Evolutionary conservation across 176 grass and related monocot species (phyloP).

Genomic region (maize (Zea mays)): Zm-B73-REFERENCE-NAM-5.0 NC_050098.1:196012001-196012500

Average conservation of each 20-base stretch:
- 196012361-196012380: constrained; percentile 83
- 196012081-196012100: constrained; percentile 85
- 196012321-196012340: constrained; percentile 93
- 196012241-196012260: constrained; percentile 94
- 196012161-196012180: constrained; percentile 76
- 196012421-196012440: constrained; percentile 66
- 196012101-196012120: constrained; percentile 86
- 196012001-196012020: constrained; percentile 81
- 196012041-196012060: constrained; percentile 91
- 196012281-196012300: constrained; percentile 45
- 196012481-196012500: constrained; percentile 83
- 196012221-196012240: constrained; percentile 93
- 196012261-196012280: constrained; percentile 75
- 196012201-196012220: constrained; percentile 97
- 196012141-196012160: constrained; percentile 71
- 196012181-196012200: constrained; percentile 86
- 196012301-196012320: constrained; percentile 42
- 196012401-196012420: constrained; percentile 76
- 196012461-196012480: constrained; percentile 97
- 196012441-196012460: constrained; percentile 89
- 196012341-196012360: constrained; percentile 85
- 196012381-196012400: constrained; percentile 89
- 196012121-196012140: constrained; percentile 86
- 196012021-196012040: constrained; percentile 92
- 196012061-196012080: constrained; percentile 85